Conservation (phyloP, 192 early-diverging fungal genomes). For the Dimargaris verticillata region DNA sequence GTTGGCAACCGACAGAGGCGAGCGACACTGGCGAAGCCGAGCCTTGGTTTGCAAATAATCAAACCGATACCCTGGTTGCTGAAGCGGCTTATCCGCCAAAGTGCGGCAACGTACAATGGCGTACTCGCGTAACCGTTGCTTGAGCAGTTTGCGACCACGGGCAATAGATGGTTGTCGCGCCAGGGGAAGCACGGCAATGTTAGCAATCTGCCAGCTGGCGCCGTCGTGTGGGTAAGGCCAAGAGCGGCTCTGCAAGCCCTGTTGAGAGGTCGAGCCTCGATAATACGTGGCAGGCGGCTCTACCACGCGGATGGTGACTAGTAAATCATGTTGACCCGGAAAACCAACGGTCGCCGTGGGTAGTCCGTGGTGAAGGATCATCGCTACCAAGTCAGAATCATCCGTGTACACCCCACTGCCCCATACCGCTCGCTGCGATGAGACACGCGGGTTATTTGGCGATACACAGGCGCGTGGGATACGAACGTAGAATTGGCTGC, state of each 20-base stretch:
- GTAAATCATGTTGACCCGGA: slow-evolving; percentile 22
- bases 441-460: neutral
- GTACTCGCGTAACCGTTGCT: slow-evolving; percentile 3
- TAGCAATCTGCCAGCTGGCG: neutral
- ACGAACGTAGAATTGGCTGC: neutral
- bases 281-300: neutral
- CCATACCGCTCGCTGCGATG: neutral
- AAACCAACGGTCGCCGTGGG: neutral
- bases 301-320: slow-evolving; percentile 57
- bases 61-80: neutral
- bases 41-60: slow-evolving; percentile 2
- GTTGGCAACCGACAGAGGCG: too few species aligned
- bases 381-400: slow-evolving; percentile 10
- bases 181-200: neutral
- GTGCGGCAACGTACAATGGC: slow-evolving; percentile 5
- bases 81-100: neutral
- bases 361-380: neutral
- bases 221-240: slow-evolving; percentile 7
- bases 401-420: slow-evolving; percentile 2
- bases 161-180: neutral
- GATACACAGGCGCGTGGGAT: neutral
- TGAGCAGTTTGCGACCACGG: neutral
- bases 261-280: neutral
- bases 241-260: neutral
- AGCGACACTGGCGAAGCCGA: too few species aligned